These are phyloP conservation scores for Paracoccidioides brasiliensis DNA, from an alignment of 2,329 filamentous ascomycete genomes.

Conservation along the genomic window DNA sequence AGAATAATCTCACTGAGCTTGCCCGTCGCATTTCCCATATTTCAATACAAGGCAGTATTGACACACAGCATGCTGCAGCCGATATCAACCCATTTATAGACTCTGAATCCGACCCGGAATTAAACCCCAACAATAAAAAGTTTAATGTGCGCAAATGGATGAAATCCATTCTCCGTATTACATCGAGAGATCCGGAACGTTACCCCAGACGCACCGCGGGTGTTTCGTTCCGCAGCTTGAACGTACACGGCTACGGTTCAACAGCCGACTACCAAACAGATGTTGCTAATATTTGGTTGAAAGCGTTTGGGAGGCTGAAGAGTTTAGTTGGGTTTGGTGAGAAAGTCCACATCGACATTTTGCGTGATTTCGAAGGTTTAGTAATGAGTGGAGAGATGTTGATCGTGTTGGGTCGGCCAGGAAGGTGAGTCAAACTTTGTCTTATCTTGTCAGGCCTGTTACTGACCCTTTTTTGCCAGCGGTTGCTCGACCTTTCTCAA, in stretches of 20 bases:
- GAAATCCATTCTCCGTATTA: slow-evolving; percentile 33
- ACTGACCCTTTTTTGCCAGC: neutral
- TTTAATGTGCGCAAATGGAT: slow-evolving; percentile 37
- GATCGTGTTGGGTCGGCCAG: slow-evolving; percentile 41
- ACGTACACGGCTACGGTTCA: slow-evolving; percentile 27
- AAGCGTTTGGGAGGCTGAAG: slow-evolving; percentile 19
- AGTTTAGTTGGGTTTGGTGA: slow-evolving; percentile 18
- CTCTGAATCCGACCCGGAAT: slow-evolving; percentile 20
- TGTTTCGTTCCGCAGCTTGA: slow-evolving; percentile 28
- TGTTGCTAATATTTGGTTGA: slow-evolving; percentile 32
- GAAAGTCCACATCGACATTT: slow-evolving; percentile 42
- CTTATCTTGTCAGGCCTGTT: neutral
- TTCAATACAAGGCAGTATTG: slow-evolving; percentile 16
- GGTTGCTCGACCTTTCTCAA: slow-evolving; percentile 73
- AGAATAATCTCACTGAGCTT: slow-evolving; percentile 17
- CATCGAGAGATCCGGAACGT: slow-evolving; percentile 22
- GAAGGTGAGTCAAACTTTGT: slow-evolving; percentile 18
- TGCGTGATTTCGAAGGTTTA: slow-evolving; percentile 51
- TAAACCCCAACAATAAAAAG: slow-evolving; percentile 34
- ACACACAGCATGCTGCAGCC: slow-evolving; percentile 4
- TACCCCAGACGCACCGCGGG: slow-evolving; percentile 29
- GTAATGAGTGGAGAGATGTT: slow-evolving; percentile 46
- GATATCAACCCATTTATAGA: slow-evolving; percentile 26
- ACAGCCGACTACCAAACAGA: slow-evolving; percentile 34
- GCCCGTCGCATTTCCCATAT: slow-evolving; percentile 21